Conservation (phyloP, 2,329 filamentous ascomycete genomes). For the Fusarium sp. region DNA sequence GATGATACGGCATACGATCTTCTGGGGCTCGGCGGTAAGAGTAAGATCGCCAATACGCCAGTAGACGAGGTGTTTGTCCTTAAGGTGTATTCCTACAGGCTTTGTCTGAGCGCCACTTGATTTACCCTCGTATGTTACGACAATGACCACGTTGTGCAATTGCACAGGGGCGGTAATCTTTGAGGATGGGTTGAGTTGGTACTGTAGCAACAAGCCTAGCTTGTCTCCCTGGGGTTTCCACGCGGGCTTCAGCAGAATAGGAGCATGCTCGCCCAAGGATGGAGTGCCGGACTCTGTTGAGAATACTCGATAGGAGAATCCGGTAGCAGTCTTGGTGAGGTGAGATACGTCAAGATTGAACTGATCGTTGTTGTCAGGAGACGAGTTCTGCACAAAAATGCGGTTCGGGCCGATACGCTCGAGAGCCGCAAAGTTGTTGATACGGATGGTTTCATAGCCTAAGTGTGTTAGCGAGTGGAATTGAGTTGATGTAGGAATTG, state of each 20-base stretch:
- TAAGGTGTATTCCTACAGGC: constrained; percentile 80
- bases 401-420: constrained; percentile 95
- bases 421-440: constrained; percentile 88
- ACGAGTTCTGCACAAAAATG: constrained; percentile 81
- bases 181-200: constrained; percentile 80
- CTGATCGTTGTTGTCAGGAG: constrained; percentile 75
- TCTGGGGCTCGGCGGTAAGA: constrained; percentile 72
- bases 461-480: constrained; percentile 2
- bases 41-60: constrained; percentile 84
- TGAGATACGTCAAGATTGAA: constrained; percentile 80
- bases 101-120: constrained; percentile 79
- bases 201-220: constrained; percentile 86
- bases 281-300: constrained; percentile 66
- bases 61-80: constrained; percentile 80
- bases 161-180: constrained; percentile 56
- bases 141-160: constrained; percentile 78
- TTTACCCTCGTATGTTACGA: constrained; percentile 76
- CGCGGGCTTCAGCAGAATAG: constrained; percentile 76
- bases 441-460: constrained; percentile 75
- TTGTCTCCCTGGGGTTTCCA: constrained; percentile 90
- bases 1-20: constrained; percentile 84
- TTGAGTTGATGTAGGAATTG: not conserved
- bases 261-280: constrained; percentile 67
- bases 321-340: constrained; percentile 79
- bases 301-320: constrained; percentile 93